Evolutionary conservation across 768 basidiomycete species (phyloP), one percentile per base, ranked within the genome.

Genomic region (Macrolepiota albuminosa): DNA sequence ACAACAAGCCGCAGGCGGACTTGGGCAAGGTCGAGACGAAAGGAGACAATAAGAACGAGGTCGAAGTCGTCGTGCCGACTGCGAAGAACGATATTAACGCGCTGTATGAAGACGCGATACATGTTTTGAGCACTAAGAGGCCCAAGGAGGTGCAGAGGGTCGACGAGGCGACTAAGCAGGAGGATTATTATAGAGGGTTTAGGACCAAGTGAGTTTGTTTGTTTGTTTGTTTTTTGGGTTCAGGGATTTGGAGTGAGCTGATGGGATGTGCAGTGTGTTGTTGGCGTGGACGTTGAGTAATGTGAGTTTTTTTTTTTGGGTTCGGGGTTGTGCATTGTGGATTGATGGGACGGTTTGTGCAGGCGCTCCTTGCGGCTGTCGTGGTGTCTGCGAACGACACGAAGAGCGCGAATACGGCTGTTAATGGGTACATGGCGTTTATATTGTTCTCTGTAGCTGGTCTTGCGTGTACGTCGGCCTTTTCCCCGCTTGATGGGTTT

Each of bases 241-340:
- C 21, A 21, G 21, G 54, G 53, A 59, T 59, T 4, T 40, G 18
- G 75, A 95, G 60, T 82, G 29, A 14, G 47, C 47, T 36, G 13
- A 37, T 9, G n/a, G n/a, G 60, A 36, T 63, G 61, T 33, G 33
- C 58, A 73, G 73, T 64, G 73, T 74, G 8, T 71, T 98, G 64
- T 76, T 98, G 61, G 83, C 86, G 7, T 99, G 95, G 94, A 90
- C 89, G 9, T 74, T 98, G 69, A 86, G 87, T 49, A 97, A 97
- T 73, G 88, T 87, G 66, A 67, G 76, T 70, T 37, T 52, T 10
- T 31, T 47, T 3, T 29, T 29, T 4, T 87, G 66, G 66, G 76
- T 70, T 37, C 52, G 8, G 42, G 1, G 10, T 3, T 42, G 42
- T 7, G 7, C n/a, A n/a, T n/a, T n/a, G n/a, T n/a, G 7, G 18